Conservation (phyloP, 2,329 filamentous ascomycete species). For the Sporothrix brunneoviolacea region DNA sequence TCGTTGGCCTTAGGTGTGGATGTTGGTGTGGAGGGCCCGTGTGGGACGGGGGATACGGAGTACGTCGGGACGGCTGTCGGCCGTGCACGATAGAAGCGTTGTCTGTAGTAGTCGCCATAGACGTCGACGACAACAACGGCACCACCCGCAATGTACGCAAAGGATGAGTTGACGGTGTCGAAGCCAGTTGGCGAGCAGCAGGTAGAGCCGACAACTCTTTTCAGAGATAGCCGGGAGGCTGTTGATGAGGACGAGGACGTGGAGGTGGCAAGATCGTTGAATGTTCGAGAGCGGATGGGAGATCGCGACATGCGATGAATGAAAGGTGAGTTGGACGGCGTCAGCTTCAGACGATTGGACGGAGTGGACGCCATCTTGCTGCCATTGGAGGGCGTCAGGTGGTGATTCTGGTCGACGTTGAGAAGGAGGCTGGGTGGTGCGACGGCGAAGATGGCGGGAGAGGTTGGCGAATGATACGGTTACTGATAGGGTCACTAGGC, state of each 20-base stretch:
- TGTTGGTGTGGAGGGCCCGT: constrained; percentile 43
- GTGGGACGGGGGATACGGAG: constrained; percentile 46
- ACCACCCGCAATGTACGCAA: constrained; percentile 88
- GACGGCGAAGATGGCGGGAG: not conserved
- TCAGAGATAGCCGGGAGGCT: constrained; percentile 62
- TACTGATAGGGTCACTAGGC: too few species aligned
- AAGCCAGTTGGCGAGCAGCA: constrained; percentile 80
- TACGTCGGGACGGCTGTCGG: constrained; percentile 66
- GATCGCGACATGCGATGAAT: constrained; percentile 57
- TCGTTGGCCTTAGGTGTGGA: constrained; percentile 57
- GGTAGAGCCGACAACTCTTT: constrained; percentile 85
- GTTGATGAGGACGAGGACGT: not conserved
- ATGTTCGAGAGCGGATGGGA: constrained; percentile 44
- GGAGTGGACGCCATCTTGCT: constrained; percentile 53
- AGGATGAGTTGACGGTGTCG: constrained; percentile 68
- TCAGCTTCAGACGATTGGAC: constrained; percentile 58
- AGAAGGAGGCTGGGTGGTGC: too few species aligned
- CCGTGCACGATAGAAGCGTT: constrained; percentile 86
- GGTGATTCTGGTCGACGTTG: not conserved
- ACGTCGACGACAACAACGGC: constrained; percentile 86
- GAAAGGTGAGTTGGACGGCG: constrained; percentile 71
- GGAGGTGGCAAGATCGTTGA: constrained; percentile 31
- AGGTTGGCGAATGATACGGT: too few species aligned
- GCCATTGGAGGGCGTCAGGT: constrained; percentile 40
- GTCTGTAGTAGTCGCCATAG: constrained; percentile 58